Conservation (phyloP, 2,329 filamentous ascomycete genomes). For the Diaporthe nobilis region DNA sequence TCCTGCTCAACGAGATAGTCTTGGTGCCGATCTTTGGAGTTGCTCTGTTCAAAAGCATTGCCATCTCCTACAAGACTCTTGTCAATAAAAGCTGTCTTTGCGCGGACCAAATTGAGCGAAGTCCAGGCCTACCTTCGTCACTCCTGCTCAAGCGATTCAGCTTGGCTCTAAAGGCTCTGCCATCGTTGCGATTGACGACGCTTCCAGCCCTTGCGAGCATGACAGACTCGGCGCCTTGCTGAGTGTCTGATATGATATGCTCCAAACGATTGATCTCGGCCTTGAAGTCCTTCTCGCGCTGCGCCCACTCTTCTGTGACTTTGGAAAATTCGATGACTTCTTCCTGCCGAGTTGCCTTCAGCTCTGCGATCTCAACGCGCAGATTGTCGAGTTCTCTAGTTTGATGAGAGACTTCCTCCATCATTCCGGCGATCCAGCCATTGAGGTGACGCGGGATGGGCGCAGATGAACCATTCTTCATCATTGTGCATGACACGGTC, state of each 20-base stretch:
- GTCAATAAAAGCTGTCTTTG: neutral
- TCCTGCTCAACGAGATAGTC: constrained; percentile 11
- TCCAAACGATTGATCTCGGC: constrained; percentile 41
- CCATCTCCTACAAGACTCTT: neutral
- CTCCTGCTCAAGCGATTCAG: constrained; percentile 36
- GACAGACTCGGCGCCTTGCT: constrained; percentile 36
- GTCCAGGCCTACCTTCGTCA: constrained; percentile 26
- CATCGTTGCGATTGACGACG: constrained; percentile 35
- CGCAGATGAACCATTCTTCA: constrained; percentile 35
- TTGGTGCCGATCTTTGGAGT: neutral
- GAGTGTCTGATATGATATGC: constrained; percentile 39
- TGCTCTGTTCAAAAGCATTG: neutral
- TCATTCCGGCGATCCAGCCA: constrained; percentile 36
- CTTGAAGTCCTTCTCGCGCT: constrained; percentile 38
- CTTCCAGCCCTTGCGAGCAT: constrained; percentile 38
- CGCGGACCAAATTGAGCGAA: too few species aligned
- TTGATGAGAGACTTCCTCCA: constrained; percentile 39
- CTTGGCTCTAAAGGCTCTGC: constrained; percentile 23
- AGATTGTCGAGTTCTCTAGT: constrained; percentile 9
- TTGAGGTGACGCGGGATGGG: constrained; percentile 43
- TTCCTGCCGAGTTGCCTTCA: constrained; percentile 27
- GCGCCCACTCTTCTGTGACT: constrained; percentile 36
- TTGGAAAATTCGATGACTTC: constrained; percentile 34
- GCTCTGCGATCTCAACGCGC: neutral
- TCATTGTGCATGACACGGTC: constrained; percentile 38